Evolutionary conservation across 371 early-diverging fungal genomes (phyloP).

Genomic region (Dinochytrium kinnereticum): DNA sequence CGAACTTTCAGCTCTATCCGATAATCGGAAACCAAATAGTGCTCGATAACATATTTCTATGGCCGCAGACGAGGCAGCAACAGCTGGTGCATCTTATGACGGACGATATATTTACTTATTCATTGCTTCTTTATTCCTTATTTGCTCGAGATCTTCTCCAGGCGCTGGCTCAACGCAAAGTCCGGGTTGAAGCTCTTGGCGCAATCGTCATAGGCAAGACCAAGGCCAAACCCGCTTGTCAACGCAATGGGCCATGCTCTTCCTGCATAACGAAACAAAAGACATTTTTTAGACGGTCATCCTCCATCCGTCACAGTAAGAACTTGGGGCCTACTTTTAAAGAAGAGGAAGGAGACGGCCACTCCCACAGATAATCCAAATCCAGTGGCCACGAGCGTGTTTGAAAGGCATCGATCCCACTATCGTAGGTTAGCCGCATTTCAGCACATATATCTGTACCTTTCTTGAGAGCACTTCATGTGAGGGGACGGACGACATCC

Average conservation of each 20-base stretch:
- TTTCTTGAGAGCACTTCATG: slow-evolving; percentile 24
- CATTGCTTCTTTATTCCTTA: too few relatives aligned
- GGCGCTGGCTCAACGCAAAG: slow-evolving; percentile 26
- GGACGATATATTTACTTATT: too few relatives aligned
- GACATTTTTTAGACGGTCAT: too few relatives aligned
- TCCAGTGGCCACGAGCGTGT: slow-evolving; percentile 84
- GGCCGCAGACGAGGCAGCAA: too few relatives aligned
- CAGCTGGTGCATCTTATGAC: too few relatives aligned
- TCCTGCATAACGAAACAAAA: too few relatives aligned
- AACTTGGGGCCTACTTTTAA: slow-evolving; percentile 74
- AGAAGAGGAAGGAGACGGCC: slow-evolving; percentile 84
- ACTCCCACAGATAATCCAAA: slow-evolving; percentile 88
- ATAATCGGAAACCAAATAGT: too few relatives aligned
- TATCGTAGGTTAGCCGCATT: slow-evolving; percentile 39
- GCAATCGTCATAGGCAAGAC: slow-evolving; percentile 87
- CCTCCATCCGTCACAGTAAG: not conserved
- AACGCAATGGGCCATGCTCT: slow-evolving; percentile 90
- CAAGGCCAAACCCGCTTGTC: slow-evolving; percentile 85
- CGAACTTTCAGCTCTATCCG: too few relatives aligned
- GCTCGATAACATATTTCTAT: too few relatives aligned
- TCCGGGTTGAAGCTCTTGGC: slow-evolving; percentile 31
- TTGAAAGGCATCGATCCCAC: slow-evolving; percentile 90
- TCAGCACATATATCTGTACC: slow-evolving; percentile 16
- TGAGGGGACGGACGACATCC: not conserved
- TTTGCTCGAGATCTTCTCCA: slow-evolving; percentile 4